phyloP scores from a whole-genome alignment of 129 eudicot species.

The Chrysanthemum lavandulifolium region DNA sequence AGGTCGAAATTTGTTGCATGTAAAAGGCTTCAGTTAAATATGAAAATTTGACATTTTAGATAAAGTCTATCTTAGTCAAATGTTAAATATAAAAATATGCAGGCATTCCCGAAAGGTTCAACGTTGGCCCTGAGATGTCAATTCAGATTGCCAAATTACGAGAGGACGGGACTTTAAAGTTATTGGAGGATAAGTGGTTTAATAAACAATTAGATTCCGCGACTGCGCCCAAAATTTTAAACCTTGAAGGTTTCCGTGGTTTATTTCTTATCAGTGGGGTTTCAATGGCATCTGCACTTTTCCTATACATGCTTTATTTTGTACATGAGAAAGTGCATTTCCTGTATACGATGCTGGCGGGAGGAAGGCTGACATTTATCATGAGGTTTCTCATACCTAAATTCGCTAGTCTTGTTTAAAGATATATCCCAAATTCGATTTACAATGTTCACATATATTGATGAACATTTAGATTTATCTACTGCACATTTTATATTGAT shows the following conservation, averaged over 20 bases:
- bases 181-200: constrained; percentile 38
- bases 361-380: constrained; percentile 14
- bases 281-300: constrained; percentile 19
- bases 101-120: constrained; percentile 45
- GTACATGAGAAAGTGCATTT: constrained; percentile 11
- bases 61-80: neutral
- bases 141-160: constrained; percentile 35
- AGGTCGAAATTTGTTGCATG: too few species aligned
- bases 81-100: neutral
- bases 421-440: neutral
- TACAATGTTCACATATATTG: neutral
- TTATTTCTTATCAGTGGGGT: constrained; percentile 13
- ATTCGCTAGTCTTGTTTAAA: neutral
- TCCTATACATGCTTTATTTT: neutral
- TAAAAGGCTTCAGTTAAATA: too few species aligned
- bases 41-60: too few species aligned
- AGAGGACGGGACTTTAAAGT: constrained; percentile 38
- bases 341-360: neutral
- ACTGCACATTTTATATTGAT: too few species aligned
- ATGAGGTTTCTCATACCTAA: neutral
- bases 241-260: constrained; percentile 13
- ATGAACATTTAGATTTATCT: too few species aligned
- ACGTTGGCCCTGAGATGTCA: constrained; percentile 32
- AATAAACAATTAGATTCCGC: neutral
- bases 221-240: neutral